Percentiles rank a stretch among this genome's conserved stretches.
These are phyloP conservation scores for Lentinula boryana DNA, from an alignment of 768 basidiomycete species.

Conservation along the genomic window DNA sequence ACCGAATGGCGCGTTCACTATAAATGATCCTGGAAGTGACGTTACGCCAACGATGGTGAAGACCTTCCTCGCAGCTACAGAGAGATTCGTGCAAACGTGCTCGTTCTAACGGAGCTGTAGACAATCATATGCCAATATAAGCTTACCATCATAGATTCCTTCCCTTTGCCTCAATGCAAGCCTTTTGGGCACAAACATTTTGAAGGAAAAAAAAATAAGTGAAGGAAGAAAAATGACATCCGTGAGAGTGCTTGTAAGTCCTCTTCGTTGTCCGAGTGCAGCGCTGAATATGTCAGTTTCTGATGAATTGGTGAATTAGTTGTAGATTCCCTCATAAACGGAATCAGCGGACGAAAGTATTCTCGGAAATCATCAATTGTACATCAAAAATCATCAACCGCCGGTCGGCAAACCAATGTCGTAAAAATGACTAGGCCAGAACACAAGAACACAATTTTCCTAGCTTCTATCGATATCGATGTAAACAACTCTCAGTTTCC, in stretches of 20 bases:
- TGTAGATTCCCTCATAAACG: too few relatives aligned
- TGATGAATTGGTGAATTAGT: background rate
- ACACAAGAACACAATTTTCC: background rate
- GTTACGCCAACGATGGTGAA: constrained; percentile 35
- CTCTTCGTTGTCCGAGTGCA: background rate
- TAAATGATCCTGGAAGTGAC: constrained; percentile 31
- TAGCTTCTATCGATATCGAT: background rate
- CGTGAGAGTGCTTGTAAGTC: background rate
- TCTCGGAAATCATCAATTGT: too few relatives aligned
- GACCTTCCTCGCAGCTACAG: constrained; percentile 33
- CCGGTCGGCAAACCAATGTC: too few relatives aligned
- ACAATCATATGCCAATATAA: background rate
- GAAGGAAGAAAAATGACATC: background rate
- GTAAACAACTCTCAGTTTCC: background rate
- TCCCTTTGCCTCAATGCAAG: background rate
- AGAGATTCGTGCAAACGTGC: background rate
- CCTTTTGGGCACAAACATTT: background rate
- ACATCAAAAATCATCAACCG: too few relatives aligned
- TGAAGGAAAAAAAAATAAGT: background rate
- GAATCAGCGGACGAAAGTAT: too few relatives aligned
- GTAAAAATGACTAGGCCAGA: background rate
- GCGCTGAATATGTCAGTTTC: background rate
- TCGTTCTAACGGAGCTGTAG: background rate
- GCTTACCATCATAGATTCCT: background rate
- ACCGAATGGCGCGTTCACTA: constrained; percentile 77